Evolutionary conservation across 495 filamentous ascomycete genomes (phyloP).

Genomic region (Penicillium angulare): DNA sequence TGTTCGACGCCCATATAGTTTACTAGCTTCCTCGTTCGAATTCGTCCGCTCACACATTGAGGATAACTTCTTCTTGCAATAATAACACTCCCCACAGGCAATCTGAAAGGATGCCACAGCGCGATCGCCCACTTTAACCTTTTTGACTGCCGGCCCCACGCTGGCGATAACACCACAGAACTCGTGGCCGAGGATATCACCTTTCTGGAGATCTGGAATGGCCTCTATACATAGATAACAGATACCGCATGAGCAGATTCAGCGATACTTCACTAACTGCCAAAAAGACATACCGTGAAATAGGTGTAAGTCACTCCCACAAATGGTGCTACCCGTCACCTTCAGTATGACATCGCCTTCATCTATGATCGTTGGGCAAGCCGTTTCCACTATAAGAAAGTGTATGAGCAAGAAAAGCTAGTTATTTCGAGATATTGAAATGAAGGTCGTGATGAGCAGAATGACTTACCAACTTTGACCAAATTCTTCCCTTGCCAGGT

Average conservation of each 20-base stretch:
- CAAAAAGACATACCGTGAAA: conserved; percentile 53
- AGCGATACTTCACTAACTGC: not conserved
- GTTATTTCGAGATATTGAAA: not conserved
- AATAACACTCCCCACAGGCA: conserved; percentile 66
- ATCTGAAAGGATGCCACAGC: conserved; percentile 89
- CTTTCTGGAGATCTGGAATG: conserved; percentile 71
- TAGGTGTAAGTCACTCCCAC: conserved; percentile 82
- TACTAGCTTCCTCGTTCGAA: conserved; percentile 62
- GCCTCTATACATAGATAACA: conserved; percentile 30
- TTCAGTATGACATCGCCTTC: conserved; percentile 76
- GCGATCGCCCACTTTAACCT: conserved; percentile 65
- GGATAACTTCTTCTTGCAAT: conserved; percentile 71
- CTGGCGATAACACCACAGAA: conserved; percentile 79
- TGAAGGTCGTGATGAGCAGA: not conserved
- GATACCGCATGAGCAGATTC: not conserved
- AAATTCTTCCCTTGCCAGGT: conserved; percentile 41
- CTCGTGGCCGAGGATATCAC: conserved; percentile 89
- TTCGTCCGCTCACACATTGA: conserved; percentile 84
- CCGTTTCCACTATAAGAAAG: conserved; percentile 48
- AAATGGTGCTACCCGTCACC: conserved; percentile 82
- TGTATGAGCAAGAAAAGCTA: not conserved
- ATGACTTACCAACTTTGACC: conserved; percentile 31
- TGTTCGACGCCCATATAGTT: conserved; percentile 71
- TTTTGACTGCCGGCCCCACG: conserved; percentile 60
- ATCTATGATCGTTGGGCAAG: conserved; percentile 70